These are phyloP conservation scores for Gloeopeniophorella convolvens DNA, from an alignment of 768 basidiomycete genomes.

Conservation along the genomic window DNA sequence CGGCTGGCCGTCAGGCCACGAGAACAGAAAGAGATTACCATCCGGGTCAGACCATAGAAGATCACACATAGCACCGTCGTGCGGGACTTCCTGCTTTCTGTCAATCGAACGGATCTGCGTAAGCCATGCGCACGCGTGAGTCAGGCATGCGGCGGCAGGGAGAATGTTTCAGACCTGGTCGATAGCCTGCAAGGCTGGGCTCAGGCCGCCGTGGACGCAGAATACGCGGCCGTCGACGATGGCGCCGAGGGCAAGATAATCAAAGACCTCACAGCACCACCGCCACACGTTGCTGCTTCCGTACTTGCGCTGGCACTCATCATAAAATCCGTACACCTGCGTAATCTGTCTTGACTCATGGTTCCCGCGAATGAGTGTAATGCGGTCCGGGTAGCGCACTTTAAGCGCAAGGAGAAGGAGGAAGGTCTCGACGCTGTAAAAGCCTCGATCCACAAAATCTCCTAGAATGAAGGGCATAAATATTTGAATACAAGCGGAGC, in stretches of 20 bases:
- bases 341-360: constrained; percentile 98
- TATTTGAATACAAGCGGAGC: background rate
- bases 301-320: constrained; percentile 96
- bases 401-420: constrained; percentile 91
- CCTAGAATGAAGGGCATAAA: constrained; percentile 43
- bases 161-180: constrained; percentile 61
- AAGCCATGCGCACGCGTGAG: background rate
- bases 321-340: constrained; percentile 91
- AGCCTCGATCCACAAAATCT: constrained; percentile 97
- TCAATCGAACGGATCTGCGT: constrained; percentile 86
- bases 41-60: constrained; percentile 99
- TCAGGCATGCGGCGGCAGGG: constrained; percentile 1
- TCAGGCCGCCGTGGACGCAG: constrained; percentile 95
- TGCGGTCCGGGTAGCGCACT: constrained; percentile 94
- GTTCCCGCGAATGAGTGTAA: constrained; percentile 95
- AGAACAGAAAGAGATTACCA: no score
- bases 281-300: constrained; percentile 93
- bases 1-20: no score
- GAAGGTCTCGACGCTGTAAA: constrained; percentile 96
- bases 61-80: constrained; percentile 98
- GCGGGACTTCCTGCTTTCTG: constrained; percentile 94
- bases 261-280: constrained; percentile 98
- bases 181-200: constrained; percentile 77
- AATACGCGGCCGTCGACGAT: constrained; percentile 97
- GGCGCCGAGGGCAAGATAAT: constrained; percentile 90